Conservation (phyloP, 805 yeast species). For the Metschnikowia reukaufii region DNA sequence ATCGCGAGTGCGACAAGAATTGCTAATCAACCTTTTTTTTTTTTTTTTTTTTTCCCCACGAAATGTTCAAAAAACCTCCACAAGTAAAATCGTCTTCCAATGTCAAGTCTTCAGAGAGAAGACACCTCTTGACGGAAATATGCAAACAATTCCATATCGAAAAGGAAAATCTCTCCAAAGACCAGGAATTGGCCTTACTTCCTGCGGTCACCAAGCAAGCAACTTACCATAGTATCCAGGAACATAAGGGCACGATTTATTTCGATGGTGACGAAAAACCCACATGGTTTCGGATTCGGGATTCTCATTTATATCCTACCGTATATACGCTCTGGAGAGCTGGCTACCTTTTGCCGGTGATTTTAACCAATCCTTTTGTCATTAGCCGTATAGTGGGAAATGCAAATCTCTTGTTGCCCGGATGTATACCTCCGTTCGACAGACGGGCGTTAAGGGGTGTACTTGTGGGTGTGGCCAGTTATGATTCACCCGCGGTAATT, state of each 20-base stretch:
- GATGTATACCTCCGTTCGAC: constrained; percentile 63
- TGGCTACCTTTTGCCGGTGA: constrained; percentile 64
- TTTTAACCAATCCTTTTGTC: constrained; percentile 73
- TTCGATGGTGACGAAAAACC: constrained; percentile 67
- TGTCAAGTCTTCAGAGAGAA: constrained; percentile 78
- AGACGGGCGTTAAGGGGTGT: constrained; percentile 46
- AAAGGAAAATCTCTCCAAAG: constrained; percentile 40
- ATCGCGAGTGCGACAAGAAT: background rate
- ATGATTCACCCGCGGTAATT: constrained; percentile 57
- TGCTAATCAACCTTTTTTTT: constrained; percentile 1
- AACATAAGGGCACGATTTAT: constrained; percentile 60
- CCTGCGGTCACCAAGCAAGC: constrained; percentile 63
- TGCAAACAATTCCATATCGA: constrained; percentile 43
- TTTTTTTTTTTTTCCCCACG: too few relatives aligned
- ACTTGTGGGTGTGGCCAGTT: constrained; percentile 70
- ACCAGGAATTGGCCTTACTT: constrained; percentile 41
- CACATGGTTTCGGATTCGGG: constrained; percentile 65
- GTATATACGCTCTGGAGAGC: constrained; percentile 69
- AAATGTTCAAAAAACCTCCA: constrained; percentile 28
- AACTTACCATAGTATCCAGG: constrained; percentile 54
- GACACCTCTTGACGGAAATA: constrained; percentile 48
- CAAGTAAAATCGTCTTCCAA: constrained; percentile 73
- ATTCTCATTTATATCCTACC: constrained; percentile 63
- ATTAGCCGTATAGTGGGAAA: constrained; percentile 70
- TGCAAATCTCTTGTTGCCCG: constrained; percentile 80